Evolutionary conservation across 1,284 basidiomycete genomes (phyloP), one percentile per base, ranked within the genome.

Genomic region (Microbotryum violaceum): DNA sequence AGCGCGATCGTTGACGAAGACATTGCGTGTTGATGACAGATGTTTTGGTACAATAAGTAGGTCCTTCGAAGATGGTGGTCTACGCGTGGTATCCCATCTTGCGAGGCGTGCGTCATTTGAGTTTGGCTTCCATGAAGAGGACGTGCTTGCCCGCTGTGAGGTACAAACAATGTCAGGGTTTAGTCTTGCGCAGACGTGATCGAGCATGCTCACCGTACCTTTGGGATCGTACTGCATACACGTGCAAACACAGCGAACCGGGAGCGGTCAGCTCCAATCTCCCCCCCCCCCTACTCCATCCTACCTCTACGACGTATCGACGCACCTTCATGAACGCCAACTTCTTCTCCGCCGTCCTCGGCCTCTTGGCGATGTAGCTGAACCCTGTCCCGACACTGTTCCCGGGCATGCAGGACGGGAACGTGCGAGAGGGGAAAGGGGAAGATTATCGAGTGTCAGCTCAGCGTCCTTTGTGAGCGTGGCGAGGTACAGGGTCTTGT

Each of bases 241-340:
- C 6, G 42, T 8, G 45, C 31, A 21, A 14, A 20, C 37, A 14
- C 16, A 3, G 14, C 37, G 12, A 18, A 42, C 12, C 5, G 16
- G 37, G 37, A 6, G 18, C 37, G 37, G 37, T 42, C 37, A 42
- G 37, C 37, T 42, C 37, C 37, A 0, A 42, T 18, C 16, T 42
- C 16, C 14, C 14, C 4, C 33, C 10, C 1, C 20, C 10, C n/a
- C 9, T 16, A 42, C 9, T 16, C 4, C 27, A 9, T 46, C 14
- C 44, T 8, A 37, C 10, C n/a, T 25, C 8, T 6, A 27, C 3
- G 25, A 23, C 37, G 31, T 3, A n/a, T 23, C 20, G 18, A 47
- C 60, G 42, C 27, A 66, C 65, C 66, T 69, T 69, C 61, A 69
- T 64, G 58, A 69, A 67, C 14, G 65, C 65, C 27, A 69, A 54